Evolutionary conservation across 768 basidiomycete species (phyloP), one percentile per base, ranked within the genome.

Genomic region (Sporobolomyces roseus): DNA sequence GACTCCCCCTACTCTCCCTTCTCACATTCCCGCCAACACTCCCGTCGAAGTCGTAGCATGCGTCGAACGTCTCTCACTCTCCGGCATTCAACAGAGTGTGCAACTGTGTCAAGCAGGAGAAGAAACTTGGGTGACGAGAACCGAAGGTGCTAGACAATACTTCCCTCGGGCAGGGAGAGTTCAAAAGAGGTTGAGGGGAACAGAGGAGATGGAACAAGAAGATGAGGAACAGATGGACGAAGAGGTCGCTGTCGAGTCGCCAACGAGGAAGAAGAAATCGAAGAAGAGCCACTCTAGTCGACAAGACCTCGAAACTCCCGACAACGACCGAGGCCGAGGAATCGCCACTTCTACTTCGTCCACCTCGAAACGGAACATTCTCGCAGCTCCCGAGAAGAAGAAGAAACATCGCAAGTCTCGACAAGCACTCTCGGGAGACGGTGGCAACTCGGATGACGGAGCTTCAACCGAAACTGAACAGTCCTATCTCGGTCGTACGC

Each of bases 381-480:
- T 52, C 9, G 30, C 21, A 8, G 62, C 62, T 21, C 62, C 62
- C 7, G 29, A 52, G 19, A 63, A 63, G 62, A 29, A 54, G 51
- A 30, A 55, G 43, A 29, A 33, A 23, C 48, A 43, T 21, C 38
- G 16, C 17, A 21, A 21, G 23, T 12, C 62, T 50, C 30, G 52
- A 29, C 61, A 10, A 30, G 8, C 7, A 23, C 41, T 16, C 2
- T 38, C 8, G 23, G 43, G 7, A 23, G 30, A 45, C 29, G 32
- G 30, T 6, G 27, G 23, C 8, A 52, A 63, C 4, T 46, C 25
- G 29, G 62, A 63, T 43, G 62, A 63, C 29, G 62, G 52, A 17
- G 62, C 62, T 32, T 46, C 62, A 32, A 63, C 62, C 21, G 62
- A 54, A 52, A 63, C 62, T 27, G 62, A 63, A 54, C 38, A 6